Percentiles rank a stretch among this genome's conserved stretches.
Conservation (phyloP, 805 yeast species). For the Ogataea siamensis region DNA sequence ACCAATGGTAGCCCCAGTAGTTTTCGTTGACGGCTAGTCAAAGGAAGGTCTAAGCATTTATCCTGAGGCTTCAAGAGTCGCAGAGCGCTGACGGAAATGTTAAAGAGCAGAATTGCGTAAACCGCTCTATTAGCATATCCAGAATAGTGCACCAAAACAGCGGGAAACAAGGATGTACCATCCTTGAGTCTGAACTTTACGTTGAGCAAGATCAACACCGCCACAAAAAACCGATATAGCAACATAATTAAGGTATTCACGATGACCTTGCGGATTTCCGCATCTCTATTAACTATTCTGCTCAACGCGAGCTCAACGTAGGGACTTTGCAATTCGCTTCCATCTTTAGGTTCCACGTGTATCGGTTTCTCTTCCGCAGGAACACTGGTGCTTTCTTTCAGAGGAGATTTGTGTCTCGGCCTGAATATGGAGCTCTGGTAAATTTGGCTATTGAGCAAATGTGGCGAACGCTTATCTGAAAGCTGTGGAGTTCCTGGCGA, state of each 20-base stretch:
- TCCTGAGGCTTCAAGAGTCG: constrained; percentile 42
- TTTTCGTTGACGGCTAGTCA: constrained; percentile 43
- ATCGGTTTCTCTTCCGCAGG: constrained; percentile 4
- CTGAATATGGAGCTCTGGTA: constrained; percentile 27
- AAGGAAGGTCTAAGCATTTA: constrained; percentile 50
- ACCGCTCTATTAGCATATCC: constrained; percentile 22
- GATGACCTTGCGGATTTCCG: constrained; percentile 35
- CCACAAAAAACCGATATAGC: constrained; percentile 30
- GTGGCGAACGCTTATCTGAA: constrained; percentile 1
- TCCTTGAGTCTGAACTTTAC: constrained; percentile 13
- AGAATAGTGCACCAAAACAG: constrained; percentile 3
- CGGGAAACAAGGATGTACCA: constrained; percentile 1
- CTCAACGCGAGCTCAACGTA: constrained; percentile 43
- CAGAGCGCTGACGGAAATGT: constrained; percentile 31
- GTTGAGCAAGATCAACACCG: constrained; percentile 23
- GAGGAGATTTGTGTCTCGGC: constrained; percentile 13
- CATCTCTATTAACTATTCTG: constrained; percentile 43
- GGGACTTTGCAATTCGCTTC: constrained; percentile 33
- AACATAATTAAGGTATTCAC: constrained; percentile 31
- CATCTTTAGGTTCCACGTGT: constrained; percentile 4
- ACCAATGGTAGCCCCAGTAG: constrained; percentile 41
- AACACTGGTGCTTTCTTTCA: constrained; percentile 9
- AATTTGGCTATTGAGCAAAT: constrained; percentile 11
- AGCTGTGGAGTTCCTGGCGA: constrained; percentile 7
- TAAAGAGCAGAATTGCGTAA: constrained; percentile 27